These are phyloP conservation scores for Mitragyna speciosa DNA, from an alignment of 257 asterid species.

Conservation along the genomic window DNA sequence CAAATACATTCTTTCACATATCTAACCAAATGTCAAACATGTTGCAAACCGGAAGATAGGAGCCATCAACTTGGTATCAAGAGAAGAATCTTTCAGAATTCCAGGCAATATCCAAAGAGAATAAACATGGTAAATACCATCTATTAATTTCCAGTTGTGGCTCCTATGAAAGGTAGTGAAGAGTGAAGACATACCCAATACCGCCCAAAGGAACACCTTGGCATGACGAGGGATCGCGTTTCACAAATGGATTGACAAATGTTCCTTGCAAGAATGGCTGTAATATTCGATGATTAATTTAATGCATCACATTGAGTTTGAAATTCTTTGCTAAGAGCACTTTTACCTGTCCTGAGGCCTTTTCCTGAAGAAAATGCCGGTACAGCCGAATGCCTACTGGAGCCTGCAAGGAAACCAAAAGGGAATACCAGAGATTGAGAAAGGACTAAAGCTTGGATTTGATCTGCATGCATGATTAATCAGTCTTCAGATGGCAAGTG, in stretches of 20 bases:
- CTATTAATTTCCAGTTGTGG: neutral
- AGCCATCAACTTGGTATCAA: neutral
- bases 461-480: neutral
- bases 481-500: neutral
- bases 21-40: neutral
- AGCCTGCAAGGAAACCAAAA: constrained; percentile 53
- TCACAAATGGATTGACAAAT: constrained; percentile 80
- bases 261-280: constrained; percentile 48
- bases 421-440: constrained; percentile 10
- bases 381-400: constrained; percentile 88
- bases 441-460: constrained; percentile 5
- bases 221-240: constrained; percentile 74
- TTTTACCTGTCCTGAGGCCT: constrained; percentile 40
- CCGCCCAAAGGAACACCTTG: constrained; percentile 98
- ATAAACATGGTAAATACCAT: neutral
- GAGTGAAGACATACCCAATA: constrained; percentile 60
- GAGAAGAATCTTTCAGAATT: neutral
- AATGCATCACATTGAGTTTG: neutral
- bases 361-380: constrained; percentile 58
- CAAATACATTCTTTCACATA: neutral
- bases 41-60: neutral
- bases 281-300: constrained; percentile 15
- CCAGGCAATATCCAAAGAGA: neutral
- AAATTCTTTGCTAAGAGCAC: neutral
- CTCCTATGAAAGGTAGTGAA: neutral